phyloP scores from a whole-genome alignment of 192 early-diverging fungal genomes.

The Chytriomyces confervae region DNA sequence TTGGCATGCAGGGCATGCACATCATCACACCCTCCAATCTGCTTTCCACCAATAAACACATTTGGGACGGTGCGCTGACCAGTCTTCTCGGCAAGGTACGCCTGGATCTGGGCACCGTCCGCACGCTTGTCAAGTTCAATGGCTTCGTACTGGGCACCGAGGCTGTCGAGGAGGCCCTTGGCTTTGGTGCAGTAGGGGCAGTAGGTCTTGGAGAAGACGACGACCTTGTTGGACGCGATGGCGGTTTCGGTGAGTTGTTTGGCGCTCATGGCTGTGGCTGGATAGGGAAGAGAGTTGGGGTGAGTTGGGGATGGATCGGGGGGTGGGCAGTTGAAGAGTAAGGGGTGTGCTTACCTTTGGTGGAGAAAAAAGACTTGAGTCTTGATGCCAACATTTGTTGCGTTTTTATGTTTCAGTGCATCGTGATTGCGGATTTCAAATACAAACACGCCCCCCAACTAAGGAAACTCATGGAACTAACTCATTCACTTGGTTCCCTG shows the following conservation, averaged over 20 bases:
- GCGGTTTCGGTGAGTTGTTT: conserved; percentile 48
- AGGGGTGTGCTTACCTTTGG: too few species aligned
- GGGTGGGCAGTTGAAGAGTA: neutral
- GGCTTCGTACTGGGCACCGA: conserved; percentile 37
- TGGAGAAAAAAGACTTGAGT: too few species aligned
- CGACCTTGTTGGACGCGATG: conserved; percentile 60
- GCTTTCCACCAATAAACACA: conserved; percentile 48
- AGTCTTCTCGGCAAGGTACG: conserved; percentile 49
- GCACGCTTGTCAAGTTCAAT: conserved; percentile 47
- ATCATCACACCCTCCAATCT: conserved; percentile 52
- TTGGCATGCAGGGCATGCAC: conserved; percentile 37
- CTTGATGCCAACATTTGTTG: too few species aligned
- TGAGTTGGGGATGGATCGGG: neutral
- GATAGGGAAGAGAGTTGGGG: neutral
- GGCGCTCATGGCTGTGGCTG: conserved; percentile 40
- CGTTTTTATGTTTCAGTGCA: too few species aligned
- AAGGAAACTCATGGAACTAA: too few species aligned
- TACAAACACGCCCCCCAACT: too few species aligned
- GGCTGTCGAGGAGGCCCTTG: conserved; percentile 52
- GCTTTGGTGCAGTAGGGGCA: conserved; percentile 60
- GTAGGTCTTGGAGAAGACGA: conserved; percentile 73
- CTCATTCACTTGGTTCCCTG: too few species aligned
- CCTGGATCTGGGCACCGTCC: conserved; percentile 56
- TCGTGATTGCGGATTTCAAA: too few species aligned
- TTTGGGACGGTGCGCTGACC: conserved; percentile 59